These are phyloP conservation scores for Ceratocystis colombiana DNA, from an alignment of 2,329 filamentous ascomycete genomes.

Conservation along the genomic window DNA sequence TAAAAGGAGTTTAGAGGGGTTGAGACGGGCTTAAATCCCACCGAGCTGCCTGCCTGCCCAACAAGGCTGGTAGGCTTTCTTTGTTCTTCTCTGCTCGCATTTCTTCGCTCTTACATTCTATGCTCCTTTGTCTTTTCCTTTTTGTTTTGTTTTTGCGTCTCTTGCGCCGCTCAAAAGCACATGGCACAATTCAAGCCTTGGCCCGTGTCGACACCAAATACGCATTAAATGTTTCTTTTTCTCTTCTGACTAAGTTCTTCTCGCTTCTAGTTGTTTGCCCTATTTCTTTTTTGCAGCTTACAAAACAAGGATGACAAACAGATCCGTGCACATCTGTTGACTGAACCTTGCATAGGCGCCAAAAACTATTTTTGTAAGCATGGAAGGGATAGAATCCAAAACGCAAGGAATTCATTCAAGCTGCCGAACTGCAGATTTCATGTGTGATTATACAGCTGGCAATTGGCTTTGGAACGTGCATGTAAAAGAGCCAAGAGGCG, in stretches of 20 bases:
- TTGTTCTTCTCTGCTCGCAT: background rate
- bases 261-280: background rate
- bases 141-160: background rate
- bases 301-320: background rate
- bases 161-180: background rate
- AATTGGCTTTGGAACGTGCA: background rate
- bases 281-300: background rate
- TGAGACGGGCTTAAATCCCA: background rate
- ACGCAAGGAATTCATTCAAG: background rate
- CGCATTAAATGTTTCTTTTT: background rate
- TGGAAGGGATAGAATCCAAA: background rate
- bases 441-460: background rate
- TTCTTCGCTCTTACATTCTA: too few species aligned
- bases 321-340: background rate
- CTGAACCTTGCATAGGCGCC: background rate
- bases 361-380: conserved; percentile 7
- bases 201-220: conserved; percentile 6
- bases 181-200: background rate
- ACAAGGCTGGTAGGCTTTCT: background rate
- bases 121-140: background rate
- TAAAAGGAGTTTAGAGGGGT: background rate
- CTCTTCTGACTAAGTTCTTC: background rate
- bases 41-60: background rate
- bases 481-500: too few species aligned
- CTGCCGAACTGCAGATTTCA: background rate